Evolutionary conservation across 1,284 basidiomycete species (phyloP).

Genomic region (Grifola frondosa): DNA sequence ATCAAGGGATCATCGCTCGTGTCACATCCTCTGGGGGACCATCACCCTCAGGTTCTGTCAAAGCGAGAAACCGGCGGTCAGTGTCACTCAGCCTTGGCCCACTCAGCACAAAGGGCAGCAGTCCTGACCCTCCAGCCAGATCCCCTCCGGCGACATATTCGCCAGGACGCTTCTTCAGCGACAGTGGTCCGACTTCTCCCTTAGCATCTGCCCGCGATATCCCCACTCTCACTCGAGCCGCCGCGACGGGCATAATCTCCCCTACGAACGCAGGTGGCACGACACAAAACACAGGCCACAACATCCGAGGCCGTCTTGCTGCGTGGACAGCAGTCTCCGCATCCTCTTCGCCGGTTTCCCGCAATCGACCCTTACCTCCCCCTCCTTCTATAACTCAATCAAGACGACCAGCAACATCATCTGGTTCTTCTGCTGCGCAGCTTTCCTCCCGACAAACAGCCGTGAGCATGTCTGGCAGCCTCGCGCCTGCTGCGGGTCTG

Average conservation of each 20-base stretch:
- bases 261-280: conserved; percentile 34
- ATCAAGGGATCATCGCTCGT: conserved; percentile 39
- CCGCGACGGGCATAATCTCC: conserved; percentile 43
- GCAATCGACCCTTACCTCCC: conserved; percentile 18
- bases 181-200: conserved; percentile 7
- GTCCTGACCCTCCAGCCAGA: conserved; percentile 7
- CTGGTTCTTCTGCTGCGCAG: conserved; percentile 24
- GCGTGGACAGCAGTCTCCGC: conserved; percentile 44
- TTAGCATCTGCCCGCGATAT: conserved; percentile 28
- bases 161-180: conserved; percentile 14
- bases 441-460: conserved; percentile 57
- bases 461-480: conserved; percentile 65
- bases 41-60: conserved; percentile 34
- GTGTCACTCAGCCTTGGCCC: conserved; percentile 56
- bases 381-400: conserved; percentile 28
- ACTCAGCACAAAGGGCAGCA: conserved; percentile 3
- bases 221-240: conserved; percentile 40
- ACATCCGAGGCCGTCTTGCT: conserved; percentile 49
- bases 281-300: conserved; percentile 38
- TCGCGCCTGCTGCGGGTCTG: conserved; percentile 69
- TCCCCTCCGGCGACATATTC: conserved; percentile 9
- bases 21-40: conserved; percentile 18
- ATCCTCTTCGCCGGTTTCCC: conserved; percentile 23
- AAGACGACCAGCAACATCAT: conserved; percentile 26
- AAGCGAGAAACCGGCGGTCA: conserved; percentile 54